Evolutionary conservation across 1,284 basidiomycete genomes (phyloP), one percentile per base, ranked within the genome.

Genomic region (Cystobasidium sp.): DNA sequence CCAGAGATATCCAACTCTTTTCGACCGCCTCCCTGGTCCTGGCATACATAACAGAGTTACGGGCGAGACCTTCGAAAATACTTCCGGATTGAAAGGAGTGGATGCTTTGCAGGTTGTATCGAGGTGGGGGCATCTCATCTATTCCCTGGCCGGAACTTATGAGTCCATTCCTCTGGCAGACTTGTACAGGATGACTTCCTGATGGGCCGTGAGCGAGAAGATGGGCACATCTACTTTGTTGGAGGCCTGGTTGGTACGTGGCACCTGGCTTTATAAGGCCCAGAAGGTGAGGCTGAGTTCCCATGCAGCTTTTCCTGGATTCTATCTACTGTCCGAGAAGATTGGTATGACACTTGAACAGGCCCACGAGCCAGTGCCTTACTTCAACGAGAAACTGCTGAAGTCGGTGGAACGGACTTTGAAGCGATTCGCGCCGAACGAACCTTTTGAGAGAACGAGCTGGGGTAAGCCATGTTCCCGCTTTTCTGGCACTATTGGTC

Each of bases 321-420:
- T 81, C 67, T 84, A 84, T 68, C 79, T 83, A 9, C 78, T 84
- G 6, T 82, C 81, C 0, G 78, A 83, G 67, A 84, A 83, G 76
- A 84, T 85, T 74, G 78, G 80, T 76, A 83, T 82, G 76, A 80
- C 81, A 1, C 74, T 84, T 31, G 75, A 76, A 43, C 76, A 80
- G n/a, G 77, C 82, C 1, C 84, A 85, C 76, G 75, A 68, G 9
- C 78, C 79, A 1, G 83, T 84, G 0, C 84, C 84, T 0, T 81
- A 84, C 74, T 84, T 85, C 80, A 84, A 84, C 68, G 79, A 82
- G 75, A 84, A 84, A 77, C 77, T 85, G 10, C 81, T 84, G 41
- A 55, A 80, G 55, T 83, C 82, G 64, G 84, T 85, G 39, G 84
- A 85, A 78, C 79, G 84, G 14, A 84, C 84, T 37, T 78, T 84